These are phyloP conservation scores for Annona squamosa DNA, from an alignment of 164 flowering plant genomes.

Conservation along the genomic window DNA sequence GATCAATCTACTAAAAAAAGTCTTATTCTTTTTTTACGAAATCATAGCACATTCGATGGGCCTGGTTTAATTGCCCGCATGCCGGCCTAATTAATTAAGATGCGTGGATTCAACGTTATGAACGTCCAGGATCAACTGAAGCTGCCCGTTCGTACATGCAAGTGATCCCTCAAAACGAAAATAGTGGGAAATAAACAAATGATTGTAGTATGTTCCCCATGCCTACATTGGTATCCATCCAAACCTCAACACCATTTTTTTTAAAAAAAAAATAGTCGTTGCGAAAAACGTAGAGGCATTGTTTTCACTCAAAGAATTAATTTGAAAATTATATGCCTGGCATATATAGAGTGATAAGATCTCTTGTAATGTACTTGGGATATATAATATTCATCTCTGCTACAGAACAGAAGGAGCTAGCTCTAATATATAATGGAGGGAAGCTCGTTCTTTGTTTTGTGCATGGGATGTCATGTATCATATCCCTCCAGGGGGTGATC, in stretches of 20 bases:
- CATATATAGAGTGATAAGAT: not conserved
- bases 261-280: not conserved
- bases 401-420: not conserved
- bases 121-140: not conserved
- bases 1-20: too few relatives aligned
- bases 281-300: not conserved
- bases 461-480: not conserved
- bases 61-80: not conserved
- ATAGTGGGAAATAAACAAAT: not conserved
- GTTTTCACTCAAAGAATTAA: not conserved
- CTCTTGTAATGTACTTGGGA: not conserved
- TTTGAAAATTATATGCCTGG: not conserved
- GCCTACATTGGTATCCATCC: not conserved
- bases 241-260: not conserved
- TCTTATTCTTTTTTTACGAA: too few relatives aligned
- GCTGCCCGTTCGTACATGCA: too few relatives aligned
- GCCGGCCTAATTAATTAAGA: too few relatives aligned
- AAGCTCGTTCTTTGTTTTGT: not conserved
- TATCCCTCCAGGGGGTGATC: not conserved
- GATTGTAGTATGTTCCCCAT: not conserved
- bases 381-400: not conserved
- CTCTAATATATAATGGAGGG: not conserved
- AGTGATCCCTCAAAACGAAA: too few relatives aligned
- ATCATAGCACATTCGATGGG: not conserved
- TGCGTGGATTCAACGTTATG: not conserved